Base-by-base conservation (phyloP, 768 basidiomycete species). In the Lanmaoa rubissima region DNA sequence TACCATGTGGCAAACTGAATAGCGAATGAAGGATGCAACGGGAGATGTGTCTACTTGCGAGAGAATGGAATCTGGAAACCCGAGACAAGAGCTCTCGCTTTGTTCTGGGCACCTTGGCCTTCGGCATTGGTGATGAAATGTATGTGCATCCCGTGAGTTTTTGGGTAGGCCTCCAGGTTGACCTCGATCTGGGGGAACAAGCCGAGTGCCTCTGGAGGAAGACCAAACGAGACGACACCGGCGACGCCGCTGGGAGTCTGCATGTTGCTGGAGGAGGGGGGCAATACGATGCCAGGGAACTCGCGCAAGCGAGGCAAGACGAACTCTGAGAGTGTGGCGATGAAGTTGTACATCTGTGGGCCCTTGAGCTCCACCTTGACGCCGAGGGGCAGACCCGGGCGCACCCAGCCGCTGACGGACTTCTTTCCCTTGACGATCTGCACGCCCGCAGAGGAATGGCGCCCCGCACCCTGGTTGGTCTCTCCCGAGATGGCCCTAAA, bases 141-240 rank as follows among this genome's bases (percentile, higher is more conserved):
- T 38, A 99, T 86, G 68, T 98, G 91, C 83, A 99, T 92, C 19
- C 96, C 96, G 65, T 87, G 88, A 45, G 83, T 69, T 61, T 82
- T 83, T 6, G 94, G 92, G 69, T 98, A 99, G 31, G 90, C 75
- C 66, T 98, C 95, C 42, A 89, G 73, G 70, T 97, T 97, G 72
- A 94, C 87, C 75, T 98, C 96, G 54, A 98, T 89, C 75, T 96
- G 92, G 1, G 96, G 96, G 78, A 98, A 99, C 64, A 95, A 80
- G 8, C 81, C 85, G 82, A 99, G 88, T 1, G 95, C 93, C 5
- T 78, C 74, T 1, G 92, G 86, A 0, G 89, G 84, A 4, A 99
- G 78, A 47, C 96, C 96, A 64, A 98, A 87, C 3, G 87, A 84
- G 49, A 98, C 90, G 19, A 96, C 92, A 49, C 97, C 95, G 0